These are phyloP conservation scores for Lotus japonicus DNA, from an alignment of 306 rosid genomes.

Conservation along the genomic window DNA sequence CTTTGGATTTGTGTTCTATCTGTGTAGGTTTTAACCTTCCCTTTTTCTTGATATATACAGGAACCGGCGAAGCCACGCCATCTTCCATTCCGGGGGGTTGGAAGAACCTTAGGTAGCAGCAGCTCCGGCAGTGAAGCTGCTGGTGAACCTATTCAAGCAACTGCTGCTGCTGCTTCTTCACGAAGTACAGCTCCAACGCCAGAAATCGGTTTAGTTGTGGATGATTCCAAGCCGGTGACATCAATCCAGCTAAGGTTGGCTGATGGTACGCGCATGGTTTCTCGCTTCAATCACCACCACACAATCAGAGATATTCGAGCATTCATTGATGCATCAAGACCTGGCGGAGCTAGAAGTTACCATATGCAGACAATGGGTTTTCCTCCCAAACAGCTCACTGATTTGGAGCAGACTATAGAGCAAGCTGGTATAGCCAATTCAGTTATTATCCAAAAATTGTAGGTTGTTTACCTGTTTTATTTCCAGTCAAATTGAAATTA, in stretches of 20 bases:
- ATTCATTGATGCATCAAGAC: slow-evolving; percentile 89
- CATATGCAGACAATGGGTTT: slow-evolving; percentile 91
- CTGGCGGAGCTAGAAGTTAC: slow-evolving; percentile 62
- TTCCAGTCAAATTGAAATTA: slow-evolving; percentile 16
- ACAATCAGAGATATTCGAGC: slow-evolving; percentile 75
- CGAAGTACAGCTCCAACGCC: slow-evolving; percentile 46
- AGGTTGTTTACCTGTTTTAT: slow-evolving; percentile 14
- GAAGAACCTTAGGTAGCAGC: slow-evolving; percentile 75
- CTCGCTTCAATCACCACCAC: slow-evolving; percentile 84
- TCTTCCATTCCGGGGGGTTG: slow-evolving; percentile 67
- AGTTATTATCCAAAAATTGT: slow-evolving; percentile 66
- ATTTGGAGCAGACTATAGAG: slow-evolving; percentile 79
- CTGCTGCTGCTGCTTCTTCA: slow-evolving; percentile 25
- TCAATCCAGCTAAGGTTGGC: slow-evolving; percentile 92
- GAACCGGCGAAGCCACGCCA: slow-evolving; percentile 55
- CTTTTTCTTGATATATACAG: slow-evolving; percentile 30
- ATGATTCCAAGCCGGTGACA: slow-evolving; percentile 65
- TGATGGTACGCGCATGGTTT: slow-evolving; percentile 92
- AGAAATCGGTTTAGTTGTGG: slow-evolving; percentile 58
- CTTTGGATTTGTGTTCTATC: not conserved
- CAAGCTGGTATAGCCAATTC: slow-evolving; percentile 91
- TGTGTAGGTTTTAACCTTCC: not conserved
- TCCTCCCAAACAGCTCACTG: slow-evolving; percentile 88
- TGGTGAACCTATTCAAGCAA: slow-evolving; percentile 29
- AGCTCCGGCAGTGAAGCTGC: slow-evolving; percentile 27